phyloP scores from a whole-genome alignment of 768 basidiomycete species.

The Leccinum variicolor region DNA sequence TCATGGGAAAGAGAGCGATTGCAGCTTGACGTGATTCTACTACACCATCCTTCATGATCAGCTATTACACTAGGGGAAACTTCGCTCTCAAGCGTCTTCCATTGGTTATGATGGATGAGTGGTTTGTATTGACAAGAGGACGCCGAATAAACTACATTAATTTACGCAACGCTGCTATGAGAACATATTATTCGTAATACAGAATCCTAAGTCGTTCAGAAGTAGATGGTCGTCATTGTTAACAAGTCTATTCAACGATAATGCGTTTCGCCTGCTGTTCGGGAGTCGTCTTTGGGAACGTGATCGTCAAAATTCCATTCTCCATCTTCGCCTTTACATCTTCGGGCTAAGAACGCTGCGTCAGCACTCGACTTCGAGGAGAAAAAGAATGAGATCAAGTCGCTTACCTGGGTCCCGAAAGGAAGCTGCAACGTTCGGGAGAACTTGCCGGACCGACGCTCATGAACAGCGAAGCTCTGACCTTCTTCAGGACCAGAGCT shows the following conservation, averaged over 20 bases:
- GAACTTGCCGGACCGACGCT: neutral
- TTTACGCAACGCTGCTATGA: too few relatives aligned
- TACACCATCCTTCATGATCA: neutral
- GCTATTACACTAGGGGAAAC: neutral
- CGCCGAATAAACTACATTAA: neutral
- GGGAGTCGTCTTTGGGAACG: conserved; percentile 40
- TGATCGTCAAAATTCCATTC: conserved; percentile 42
- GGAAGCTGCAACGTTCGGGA: neutral
- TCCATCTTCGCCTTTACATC: conserved; percentile 46
- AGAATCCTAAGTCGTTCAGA: neutral
- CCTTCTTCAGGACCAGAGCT: conserved; percentile 32
- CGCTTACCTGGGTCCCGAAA: neutral
- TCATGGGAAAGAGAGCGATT: too few relatives aligned
- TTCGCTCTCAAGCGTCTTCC: neutral
- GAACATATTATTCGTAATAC: neutral
- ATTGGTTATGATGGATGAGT: neutral
- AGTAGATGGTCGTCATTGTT: neutral
- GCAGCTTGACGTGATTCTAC: too few relatives aligned
- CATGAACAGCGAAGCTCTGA: conserved; percentile 30
- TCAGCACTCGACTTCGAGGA: neutral
- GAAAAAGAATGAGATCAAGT: neutral
- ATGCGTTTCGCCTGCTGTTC: conserved; percentile 43
- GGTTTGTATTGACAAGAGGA: neutral
- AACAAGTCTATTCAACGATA: conserved; percentile 7
- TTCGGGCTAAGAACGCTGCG: conserved; percentile 28